Conservation (phyloP, 1,139 yeast genomes). For the Suhomyces atakaporum region DNA sequence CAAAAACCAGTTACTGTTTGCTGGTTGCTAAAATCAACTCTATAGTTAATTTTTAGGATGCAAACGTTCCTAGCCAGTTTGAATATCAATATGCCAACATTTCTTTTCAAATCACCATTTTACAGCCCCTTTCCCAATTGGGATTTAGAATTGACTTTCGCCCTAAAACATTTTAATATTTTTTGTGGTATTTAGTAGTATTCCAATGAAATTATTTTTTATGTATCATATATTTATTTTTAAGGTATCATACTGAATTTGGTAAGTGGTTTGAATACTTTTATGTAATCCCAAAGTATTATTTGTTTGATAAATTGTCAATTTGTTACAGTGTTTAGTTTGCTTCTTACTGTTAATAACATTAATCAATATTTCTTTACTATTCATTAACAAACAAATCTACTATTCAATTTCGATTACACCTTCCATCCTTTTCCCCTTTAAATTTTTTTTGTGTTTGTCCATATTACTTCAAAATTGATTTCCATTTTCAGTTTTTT, state of each 20-base stretch:
- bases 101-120: constrained; percentile 8
- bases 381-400: constrained; percentile 8
- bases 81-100: constrained; percentile 6
- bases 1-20: no score
- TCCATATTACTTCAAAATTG: neutral
- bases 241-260: constrained; percentile 1
- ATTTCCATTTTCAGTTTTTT: no score
- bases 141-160: constrained; percentile 10
- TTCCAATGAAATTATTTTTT: constrained; percentile 5
- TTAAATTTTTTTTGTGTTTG: constrained; percentile 1
- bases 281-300: constrained; percentile 12
- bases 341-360: constrained; percentile 9
- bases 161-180: constrained; percentile 5
- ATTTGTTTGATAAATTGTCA: constrained; percentile 12
- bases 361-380: no score
- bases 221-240: constrained; percentile 8
- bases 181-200: constrained; percentile 5
- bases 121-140: constrained; percentile 6
- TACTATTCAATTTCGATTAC: constrained; percentile 14
- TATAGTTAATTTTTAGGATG: neutral
- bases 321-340: constrained; percentile 10
- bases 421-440: neutral
- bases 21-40: no score
- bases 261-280: constrained; percentile 7
- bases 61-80: constrained; percentile 4